Percentiles rank a stretch among this genome's conserved stretches.
Evolutionary conservation across 352 stramenopile genomes (phyloP).

Genomic region (Phytophthora hibernalis): DNA sequence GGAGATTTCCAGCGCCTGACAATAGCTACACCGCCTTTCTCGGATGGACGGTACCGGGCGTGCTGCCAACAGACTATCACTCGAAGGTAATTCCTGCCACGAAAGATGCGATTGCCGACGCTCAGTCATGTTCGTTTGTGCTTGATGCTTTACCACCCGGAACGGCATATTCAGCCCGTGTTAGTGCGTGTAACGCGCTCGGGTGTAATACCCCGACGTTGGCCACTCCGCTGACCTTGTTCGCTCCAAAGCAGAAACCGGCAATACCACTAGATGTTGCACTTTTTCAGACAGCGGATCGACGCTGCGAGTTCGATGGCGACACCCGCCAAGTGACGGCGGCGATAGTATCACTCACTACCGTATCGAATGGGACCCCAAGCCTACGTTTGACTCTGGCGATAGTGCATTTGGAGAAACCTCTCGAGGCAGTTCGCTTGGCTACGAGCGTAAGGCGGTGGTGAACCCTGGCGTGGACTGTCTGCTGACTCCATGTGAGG

Average conservation of each 20-base stretch:
- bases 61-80: conserved; percentile 61
- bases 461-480: conserved; percentile 77
- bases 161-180: conserved; percentile 82
- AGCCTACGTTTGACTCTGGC: conserved; percentile 84
- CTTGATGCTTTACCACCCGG: conserved; percentile 69
- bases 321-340: conserved; percentile 91
- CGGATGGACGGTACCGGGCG: conserved; percentile 73
- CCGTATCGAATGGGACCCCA: conserved; percentile 94
- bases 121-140: conserved; percentile 27
- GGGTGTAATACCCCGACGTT: conserved; percentile 88
- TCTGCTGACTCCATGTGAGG: conserved; percentile 77
- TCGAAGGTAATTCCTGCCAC: conserved; percentile 39
- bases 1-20: conserved; percentile 44
- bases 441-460: conserved; percentile 79
- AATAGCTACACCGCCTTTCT: conserved; percentile 50
- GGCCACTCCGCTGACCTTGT: conserved; percentile 75
- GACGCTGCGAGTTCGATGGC: conserved; percentile 89
- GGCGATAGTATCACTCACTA: conserved; percentile 95
- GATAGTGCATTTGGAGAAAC: conserved; percentile 27
- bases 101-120: neutral
- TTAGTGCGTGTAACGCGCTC: conserved; percentile 91
- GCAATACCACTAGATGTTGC: conserved; percentile 82
- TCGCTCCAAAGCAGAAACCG: conserved; percentile 88
- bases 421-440: conserved; percentile 69
- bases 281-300: conserved; percentile 76